Conservation (phyloP, 2,329 filamentous ascomycete genomes). For the Aspergillus floridensis region DNA sequence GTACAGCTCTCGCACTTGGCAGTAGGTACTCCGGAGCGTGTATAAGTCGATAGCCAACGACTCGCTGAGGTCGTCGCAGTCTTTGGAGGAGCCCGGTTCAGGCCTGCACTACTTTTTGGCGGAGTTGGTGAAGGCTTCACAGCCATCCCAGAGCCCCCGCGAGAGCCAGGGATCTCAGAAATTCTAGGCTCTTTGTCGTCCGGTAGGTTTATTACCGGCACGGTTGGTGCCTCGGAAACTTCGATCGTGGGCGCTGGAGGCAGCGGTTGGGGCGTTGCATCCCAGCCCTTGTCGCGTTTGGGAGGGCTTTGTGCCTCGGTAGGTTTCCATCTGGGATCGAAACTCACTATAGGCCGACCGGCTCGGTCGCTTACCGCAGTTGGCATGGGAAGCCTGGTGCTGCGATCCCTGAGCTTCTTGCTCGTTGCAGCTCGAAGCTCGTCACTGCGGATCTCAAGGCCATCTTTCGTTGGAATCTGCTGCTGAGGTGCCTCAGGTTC, state of each 20-base stretch:
- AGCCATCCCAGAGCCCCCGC: slow-evolving; percentile 12
- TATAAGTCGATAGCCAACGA: slow-evolving; percentile 39
- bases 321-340: slow-evolving; percentile 76
- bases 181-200: slow-evolving; percentile 44
- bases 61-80: slow-evolving; percentile 40
- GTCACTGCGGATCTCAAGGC: slow-evolving; percentile 77
- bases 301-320: slow-evolving; percentile 43
- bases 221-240: slow-evolving; percentile 37
- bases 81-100: slow-evolving; percentile 30
- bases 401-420: slow-evolving; percentile 83
- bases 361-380: slow-evolving; percentile 86
- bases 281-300: slow-evolving; percentile 14
- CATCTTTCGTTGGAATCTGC: slow-evolving; percentile 65
- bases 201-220: slow-evolving; percentile 53
- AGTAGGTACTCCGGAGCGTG: slow-evolving; percentile 55
- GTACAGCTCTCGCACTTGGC: slow-evolving; percentile 82
- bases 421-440: slow-evolving; percentile 89
- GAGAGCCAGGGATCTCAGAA: slow-evolving; percentile 30
- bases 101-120: slow-evolving; percentile 13
- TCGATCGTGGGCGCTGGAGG: slow-evolving; percentile 35
- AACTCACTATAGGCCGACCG: slow-evolving; percentile 95
- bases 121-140: slow-evolving; percentile 19
- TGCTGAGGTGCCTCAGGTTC: slow-evolving; percentile 36
- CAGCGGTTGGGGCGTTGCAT: slow-evolving; percentile 31
- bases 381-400: slow-evolving; percentile 80